A percentile compares a stretch with the other conserved stretches of the same genome.
Evolutionary conservation across 2,329 filamentous ascomycete species (phyloP).

Genomic region (Canariomyces notabilis): DNA sequence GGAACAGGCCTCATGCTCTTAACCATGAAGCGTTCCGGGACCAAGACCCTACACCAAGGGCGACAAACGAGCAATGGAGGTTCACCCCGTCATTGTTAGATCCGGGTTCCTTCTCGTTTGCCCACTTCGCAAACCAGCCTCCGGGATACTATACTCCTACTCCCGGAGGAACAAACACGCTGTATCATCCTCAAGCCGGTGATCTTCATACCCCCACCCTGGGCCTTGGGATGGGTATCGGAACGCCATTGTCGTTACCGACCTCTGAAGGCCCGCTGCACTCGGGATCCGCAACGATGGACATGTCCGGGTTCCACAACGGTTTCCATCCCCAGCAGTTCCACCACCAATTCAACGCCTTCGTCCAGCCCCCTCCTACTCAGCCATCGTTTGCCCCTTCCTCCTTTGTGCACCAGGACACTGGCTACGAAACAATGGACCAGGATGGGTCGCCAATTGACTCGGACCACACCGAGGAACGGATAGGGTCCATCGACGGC

Average conservation of each 20-base stretch:
- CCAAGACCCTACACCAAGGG: constrained; percentile 76
- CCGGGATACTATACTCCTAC: constrained; percentile 86
- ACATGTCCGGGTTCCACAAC: constrained; percentile 62
- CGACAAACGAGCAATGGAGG: constrained; percentile 74
- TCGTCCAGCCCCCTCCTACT: constrained; percentile 55
- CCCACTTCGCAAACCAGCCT: constrained; percentile 71
- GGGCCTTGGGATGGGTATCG: constrained; percentile 68
- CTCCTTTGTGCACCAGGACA: constrained; percentile 74
- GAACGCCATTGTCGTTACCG: constrained; percentile 76
- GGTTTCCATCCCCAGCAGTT: constrained; percentile 53
- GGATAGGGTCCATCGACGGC: constrained; percentile 53
- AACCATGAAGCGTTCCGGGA: constrained; percentile 52
- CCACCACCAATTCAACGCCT: constrained; percentile 64
- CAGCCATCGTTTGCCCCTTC: constrained; percentile 67
- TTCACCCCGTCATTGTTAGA: constrained; percentile 89
- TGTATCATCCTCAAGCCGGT: constrained; percentile 78
- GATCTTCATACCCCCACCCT: constrained; percentile 82
- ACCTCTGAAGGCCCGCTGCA: constrained; percentile 62
- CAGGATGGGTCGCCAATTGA: constrained; percentile 66
- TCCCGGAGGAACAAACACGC: constrained; percentile 70
- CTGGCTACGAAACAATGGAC: constrained; percentile 74
- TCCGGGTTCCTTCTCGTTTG: constrained; percentile 75
- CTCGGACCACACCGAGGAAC: constrained; percentile 45
- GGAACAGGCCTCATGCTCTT: constrained; percentile 41
- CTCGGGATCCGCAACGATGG: constrained; percentile 52